Base-by-base conservation (phyloP, 306 rosid genomes). In the Vigna trinervia region DNA sequence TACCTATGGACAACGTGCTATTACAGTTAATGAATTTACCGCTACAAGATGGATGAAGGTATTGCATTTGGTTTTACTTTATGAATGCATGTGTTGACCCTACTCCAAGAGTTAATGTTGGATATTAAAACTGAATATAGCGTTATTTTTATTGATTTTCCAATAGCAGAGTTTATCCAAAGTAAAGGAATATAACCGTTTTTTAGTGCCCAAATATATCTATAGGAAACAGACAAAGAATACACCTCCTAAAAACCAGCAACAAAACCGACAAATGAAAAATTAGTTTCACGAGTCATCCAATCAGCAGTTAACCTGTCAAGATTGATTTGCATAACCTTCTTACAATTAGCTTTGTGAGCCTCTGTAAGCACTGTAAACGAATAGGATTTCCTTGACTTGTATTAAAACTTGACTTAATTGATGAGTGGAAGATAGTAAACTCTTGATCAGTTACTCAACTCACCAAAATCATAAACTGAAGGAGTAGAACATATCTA, bases 1-100 rank as follows among this genome's bases (percentile, higher is more conserved):
- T 39, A 78, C 93, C 63, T 91, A 89, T 74, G 98, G 90, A 43
- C 97, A 91, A 62, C 85, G 88, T 14, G 97, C 98, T 48, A 78
- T 89, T 22, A 80, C 96, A 50, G 93, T 91, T 70, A 93, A 93
- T 58, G 98, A 93, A 83, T 93, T 93, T 82, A 81, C 89, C 46
- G 93, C 97, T 77, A 14, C 88, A 59, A 88, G 98, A 83, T 93
- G 98, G 98, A 82, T 52, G 87, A 47, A 89, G 98, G 98, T 93
- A 81, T 69, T 74, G 71, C 81, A 22, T 81, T 54, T 53, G 67
- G 78, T 57, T 68, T 12, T 56, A 67, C 19, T 58, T 47, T 32
- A 50, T 32, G 36, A 30, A 56, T 64, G 58, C 76, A 59, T 9
- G 26, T 36, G 65, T 38, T 81, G 56, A 65, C 56, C 69, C 64